phyloP scores from a whole-genome alignment of 2,329 filamentous ascomycete genomes.

The Colletotrichum aenigma region DNA sequence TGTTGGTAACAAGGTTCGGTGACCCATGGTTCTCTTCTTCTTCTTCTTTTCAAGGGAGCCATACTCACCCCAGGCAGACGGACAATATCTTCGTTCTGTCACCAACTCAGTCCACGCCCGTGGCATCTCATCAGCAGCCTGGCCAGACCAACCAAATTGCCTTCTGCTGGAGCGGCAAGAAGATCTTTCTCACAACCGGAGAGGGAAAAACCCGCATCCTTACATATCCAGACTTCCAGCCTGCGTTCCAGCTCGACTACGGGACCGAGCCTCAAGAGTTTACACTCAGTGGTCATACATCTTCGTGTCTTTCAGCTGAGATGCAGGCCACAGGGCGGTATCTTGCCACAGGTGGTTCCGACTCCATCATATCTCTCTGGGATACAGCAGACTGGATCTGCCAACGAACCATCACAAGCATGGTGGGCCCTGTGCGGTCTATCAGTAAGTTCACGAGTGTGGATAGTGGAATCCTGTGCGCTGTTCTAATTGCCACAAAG shows the following conservation, averaged over 20 bases:
- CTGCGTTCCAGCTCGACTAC: slow-evolving; percentile 54
- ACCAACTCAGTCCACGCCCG: slow-evolving; percentile 58
- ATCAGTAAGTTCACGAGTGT: slow-evolving; percentile 53
- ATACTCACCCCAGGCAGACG: slow-evolving; percentile 45
- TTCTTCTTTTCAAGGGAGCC: not conserved
- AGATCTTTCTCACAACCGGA: slow-evolving; percentile 72
- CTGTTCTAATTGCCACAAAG: slow-evolving; percentile 34
- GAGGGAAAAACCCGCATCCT: slow-evolving; percentile 75
- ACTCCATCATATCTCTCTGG: slow-evolving; percentile 78
- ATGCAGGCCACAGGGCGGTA: slow-evolving; percentile 74
- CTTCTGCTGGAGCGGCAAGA: slow-evolving; percentile 75
- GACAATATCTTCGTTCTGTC: slow-evolving; percentile 68
- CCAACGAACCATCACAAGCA: slow-evolving; percentile 70
- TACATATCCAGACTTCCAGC: slow-evolving; percentile 68
- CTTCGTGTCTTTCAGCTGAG: slow-evolving; percentile 70
- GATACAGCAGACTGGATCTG: slow-evolving; percentile 81
- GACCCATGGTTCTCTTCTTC: not conserved
- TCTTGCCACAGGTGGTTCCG: slow-evolving; percentile 76
- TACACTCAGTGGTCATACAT: slow-evolving; percentile 73
- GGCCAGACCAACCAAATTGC: slow-evolving; percentile 74
- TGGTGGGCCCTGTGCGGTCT: slow-evolving; percentile 72
- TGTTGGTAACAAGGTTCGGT: slow-evolving; percentile 72
- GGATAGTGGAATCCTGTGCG: not conserved
- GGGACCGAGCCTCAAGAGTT: slow-evolving; percentile 56
- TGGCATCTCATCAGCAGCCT: slow-evolving; percentile 64